Evolutionary conservation across 768 basidiomycete genomes (phyloP), one percentile per base, ranked within the genome.

Genomic region (Steccherinum ochraceum): DNA sequence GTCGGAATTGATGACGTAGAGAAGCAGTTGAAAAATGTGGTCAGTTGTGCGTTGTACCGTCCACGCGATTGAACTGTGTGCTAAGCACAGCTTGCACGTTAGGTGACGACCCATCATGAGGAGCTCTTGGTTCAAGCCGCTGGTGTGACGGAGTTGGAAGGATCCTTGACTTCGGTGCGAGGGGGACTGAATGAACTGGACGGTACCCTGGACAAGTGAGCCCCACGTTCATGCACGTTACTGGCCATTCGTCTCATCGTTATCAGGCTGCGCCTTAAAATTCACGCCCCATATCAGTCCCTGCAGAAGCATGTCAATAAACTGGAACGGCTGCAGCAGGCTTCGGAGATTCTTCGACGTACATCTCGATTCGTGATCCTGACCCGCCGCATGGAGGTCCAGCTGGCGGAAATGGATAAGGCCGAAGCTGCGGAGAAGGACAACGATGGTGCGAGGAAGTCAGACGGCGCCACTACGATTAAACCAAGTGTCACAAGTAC

Each of bases 1-100:
- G 79, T 84, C 61, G 89, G 85, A 0, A 86, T 97, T 52, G 95
- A 97, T 39, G 93, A 98, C 66, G 84, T 95, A 18, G 84, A 86
- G 23, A 90, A 86, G 64, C 92, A 97, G 67, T 85, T 98, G 47
- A 89, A 88, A 67, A 76, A 74, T 44, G 73, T 95, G 67, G 93
- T 94, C 52, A 56, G 84, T 61, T 18, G 25, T 46, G 25, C 40
- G n/a, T 45, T 24, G 40, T 20, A 40, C 39, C 11, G 11, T 11
- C n/a, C 35, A 39, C 35, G 11, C 11, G 11, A 39, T 39, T n/a
- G 11, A 11, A n/a, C 11, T n/a, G 11, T 11, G 11, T 11, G 11
- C 11, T 39, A 11, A n/a, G 11, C 11, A 39, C 35, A 39, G 35
- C 11, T 39, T 11, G n/a, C 35, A 12, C 11, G 18, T 16, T 52